Percentiles rank a stretch among this genome's conserved stretches.
phyloP scores from a whole-genome alignment of 805 yeast species.

The Spencermartinsiella europaea region DNA sequence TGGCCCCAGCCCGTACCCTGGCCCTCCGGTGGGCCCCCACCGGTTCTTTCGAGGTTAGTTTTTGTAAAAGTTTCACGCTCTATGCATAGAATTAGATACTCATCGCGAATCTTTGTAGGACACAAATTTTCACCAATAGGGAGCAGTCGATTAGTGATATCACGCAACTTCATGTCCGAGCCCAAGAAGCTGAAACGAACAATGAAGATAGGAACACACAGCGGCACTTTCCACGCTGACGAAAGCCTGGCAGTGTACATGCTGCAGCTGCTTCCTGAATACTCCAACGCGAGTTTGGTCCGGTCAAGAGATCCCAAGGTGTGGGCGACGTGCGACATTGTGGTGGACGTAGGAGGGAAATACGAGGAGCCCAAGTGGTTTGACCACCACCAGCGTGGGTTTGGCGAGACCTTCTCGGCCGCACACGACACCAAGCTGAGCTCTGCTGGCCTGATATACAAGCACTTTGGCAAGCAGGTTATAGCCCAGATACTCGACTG shows the following conservation, averaged over 20 bases:
- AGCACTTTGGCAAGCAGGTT: slow-evolving; percentile 43
- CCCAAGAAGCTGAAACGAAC: slow-evolving; percentile 23
- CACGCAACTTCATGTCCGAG: too few species aligned
- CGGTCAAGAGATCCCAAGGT: slow-evolving; percentile 80
- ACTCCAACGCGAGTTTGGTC: slow-evolving; percentile 56
- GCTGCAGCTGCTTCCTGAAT: slow-evolving; percentile 68
- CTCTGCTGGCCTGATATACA: slow-evolving; percentile 90
- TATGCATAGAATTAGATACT: too few species aligned
- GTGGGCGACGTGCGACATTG: slow-evolving; percentile 85
- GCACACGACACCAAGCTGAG: slow-evolving; percentile 70
- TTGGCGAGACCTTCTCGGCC: slow-evolving; percentile 63
- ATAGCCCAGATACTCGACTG: slow-evolving; percentile 43
- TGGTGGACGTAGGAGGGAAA: slow-evolving; percentile 90
- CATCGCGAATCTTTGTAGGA: too few species aligned
- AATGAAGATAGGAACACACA: slow-evolving; percentile 67
- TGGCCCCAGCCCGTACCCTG: too few species aligned
- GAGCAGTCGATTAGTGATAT: too few species aligned
- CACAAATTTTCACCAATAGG: too few species aligned
- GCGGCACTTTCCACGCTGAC: slow-evolving; percentile 93
- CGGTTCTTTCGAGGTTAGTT: too few species aligned
- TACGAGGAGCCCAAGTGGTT: slow-evolving; percentile 82
- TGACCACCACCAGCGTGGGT: slow-evolving; percentile 96
- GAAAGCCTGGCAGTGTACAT: slow-evolving; percentile 91
- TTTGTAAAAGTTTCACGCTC: too few species aligned
- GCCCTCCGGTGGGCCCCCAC: too few species aligned